phyloP scores from a whole-genome alignment of 2,329 filamentous ascomycete genomes.

The Colletotrichum lindemuthianum region DNA sequence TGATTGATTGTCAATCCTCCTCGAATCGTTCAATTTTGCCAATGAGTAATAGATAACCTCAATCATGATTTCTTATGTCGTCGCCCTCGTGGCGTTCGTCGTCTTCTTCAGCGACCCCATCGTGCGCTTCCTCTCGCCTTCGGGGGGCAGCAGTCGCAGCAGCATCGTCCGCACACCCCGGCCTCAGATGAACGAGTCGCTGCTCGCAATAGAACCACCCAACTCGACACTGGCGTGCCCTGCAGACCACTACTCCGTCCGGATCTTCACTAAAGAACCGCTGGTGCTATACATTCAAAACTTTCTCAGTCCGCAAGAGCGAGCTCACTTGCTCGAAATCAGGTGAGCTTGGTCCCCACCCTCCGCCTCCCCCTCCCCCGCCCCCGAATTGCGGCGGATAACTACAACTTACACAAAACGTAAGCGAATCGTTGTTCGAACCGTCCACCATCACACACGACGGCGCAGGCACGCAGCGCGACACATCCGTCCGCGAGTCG shows the following conservation, averaged over 20 bases:
- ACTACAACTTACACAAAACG: neutral
- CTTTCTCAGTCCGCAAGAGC: constrained; percentile 58
- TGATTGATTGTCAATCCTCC: too few relatives aligned
- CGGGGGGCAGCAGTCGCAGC: constrained; percentile 39
- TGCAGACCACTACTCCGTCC: constrained; percentile 55
- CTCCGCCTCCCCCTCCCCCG: too few relatives aligned
- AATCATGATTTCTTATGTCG: constrained; percentile 57
- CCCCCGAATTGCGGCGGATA: neutral
- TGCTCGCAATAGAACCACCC: constrained; percentile 58
- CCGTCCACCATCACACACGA: constrained; percentile 62
- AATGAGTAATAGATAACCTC: neutral
- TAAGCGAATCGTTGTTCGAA: constrained; percentile 58
- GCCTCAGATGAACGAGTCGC: constrained; percentile 60
- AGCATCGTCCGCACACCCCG: constrained; percentile 49
- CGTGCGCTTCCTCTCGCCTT: constrained; percentile 47
- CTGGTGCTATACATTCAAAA: constrained; percentile 64
- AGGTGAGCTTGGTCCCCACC: too few relatives aligned
- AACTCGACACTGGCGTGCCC: constrained; percentile 51
- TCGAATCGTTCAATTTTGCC: too few relatives aligned
- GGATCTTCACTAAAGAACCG: constrained; percentile 60
- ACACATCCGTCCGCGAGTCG: constrained; percentile 60
- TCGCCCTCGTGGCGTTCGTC: constrained; percentile 53
- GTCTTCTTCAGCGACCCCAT: constrained; percentile 58
- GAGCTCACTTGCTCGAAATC: constrained; percentile 58
- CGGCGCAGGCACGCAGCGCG: constrained; percentile 52